Percentiles rank a stretch among this genome's conserved stretches.
These are phyloP conservation scores for Stephanodiscus triporus DNA, from an alignment of 108 stramenopile species.

Conservation along the genomic window DNA sequence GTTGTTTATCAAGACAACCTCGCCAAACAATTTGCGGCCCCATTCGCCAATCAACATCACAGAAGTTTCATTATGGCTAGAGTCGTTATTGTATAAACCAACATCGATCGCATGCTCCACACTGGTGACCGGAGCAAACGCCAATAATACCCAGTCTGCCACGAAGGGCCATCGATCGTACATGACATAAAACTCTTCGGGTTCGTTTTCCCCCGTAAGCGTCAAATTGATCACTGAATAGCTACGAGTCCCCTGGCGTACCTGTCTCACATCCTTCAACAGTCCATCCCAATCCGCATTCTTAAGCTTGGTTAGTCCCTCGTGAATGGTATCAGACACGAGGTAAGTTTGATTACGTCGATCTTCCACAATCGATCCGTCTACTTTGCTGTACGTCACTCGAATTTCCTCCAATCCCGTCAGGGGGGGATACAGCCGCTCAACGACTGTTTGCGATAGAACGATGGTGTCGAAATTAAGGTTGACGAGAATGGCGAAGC, in stretches of 20 bases:
- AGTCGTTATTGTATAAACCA: background rate
- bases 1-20: background rate
- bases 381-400: slow-evolving; percentile 7
- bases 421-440: slow-evolving; percentile 23
- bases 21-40: slow-evolving; percentile 2
- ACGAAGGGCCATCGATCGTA: slow-evolving; percentile 34
- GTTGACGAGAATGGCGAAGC: slow-evolving; percentile 35
- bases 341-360: slow-evolving; percentile 36
- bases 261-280: background rate
- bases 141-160: slow-evolving; percentile 36
- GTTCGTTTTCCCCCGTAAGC: slow-evolving; percentile 8
- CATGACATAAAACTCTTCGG: slow-evolving; percentile 27
- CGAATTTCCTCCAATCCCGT: slow-evolving; percentile 25
- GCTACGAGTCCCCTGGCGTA: slow-evolving; percentile 17
- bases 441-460: slow-evolving; percentile 25
- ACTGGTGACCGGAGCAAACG: slow-evolving; percentile 11
- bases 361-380: slow-evolving; percentile 28
- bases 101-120: slow-evolving; percentile 20
- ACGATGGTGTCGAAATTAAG: slow-evolving; percentile 13
- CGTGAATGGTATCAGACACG: slow-evolving; percentile 35
- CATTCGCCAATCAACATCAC: background rate
- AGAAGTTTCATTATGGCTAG: background rate
- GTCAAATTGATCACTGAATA: slow-evolving; percentile 20
- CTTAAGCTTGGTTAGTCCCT: slow-evolving; percentile 15
- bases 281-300: slow-evolving; percentile 35